Conservation (phyloP, 257 asterid genomes). For the Nicotiana knightiana region DNA sequence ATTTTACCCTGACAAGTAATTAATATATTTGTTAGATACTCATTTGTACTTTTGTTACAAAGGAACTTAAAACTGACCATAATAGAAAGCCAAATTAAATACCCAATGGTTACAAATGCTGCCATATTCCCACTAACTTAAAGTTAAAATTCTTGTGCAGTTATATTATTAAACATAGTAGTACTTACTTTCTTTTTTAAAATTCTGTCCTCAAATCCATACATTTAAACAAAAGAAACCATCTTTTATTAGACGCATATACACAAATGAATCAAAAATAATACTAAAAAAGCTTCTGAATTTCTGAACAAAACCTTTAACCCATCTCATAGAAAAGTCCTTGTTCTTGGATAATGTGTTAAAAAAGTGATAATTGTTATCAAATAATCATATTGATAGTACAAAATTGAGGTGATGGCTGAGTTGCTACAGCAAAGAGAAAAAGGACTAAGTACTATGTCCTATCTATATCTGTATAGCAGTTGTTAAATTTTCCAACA, state of each 20-base stretch:
- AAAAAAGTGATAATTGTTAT: neutral
- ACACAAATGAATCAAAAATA: neutral
- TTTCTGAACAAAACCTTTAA: neutral
- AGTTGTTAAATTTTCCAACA: neutral
- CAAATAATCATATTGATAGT: neutral
- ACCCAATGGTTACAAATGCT: neutral
- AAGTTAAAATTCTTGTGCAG: neutral
- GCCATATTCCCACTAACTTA: constrained; percentile 7
- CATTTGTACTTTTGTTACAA: neutral
- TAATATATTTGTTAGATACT: neutral
- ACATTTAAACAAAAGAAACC: neutral
- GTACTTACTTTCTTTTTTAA: neutral
- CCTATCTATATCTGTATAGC: neutral
- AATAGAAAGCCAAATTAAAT: neutral
- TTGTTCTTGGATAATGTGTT: neutral
- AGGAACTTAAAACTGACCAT: neutral
- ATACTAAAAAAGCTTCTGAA: neutral
- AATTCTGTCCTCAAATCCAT: neutral
- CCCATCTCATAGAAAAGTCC: neutral
- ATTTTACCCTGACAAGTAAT: neutral
- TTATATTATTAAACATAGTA: neutral
- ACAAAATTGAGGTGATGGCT: neutral
- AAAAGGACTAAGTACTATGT: neutral
- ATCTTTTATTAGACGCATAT: neutral
- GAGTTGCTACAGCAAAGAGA: neutral